Conservation (phyloP, 345 rosid species). For the Brassica rapa region DNA sequence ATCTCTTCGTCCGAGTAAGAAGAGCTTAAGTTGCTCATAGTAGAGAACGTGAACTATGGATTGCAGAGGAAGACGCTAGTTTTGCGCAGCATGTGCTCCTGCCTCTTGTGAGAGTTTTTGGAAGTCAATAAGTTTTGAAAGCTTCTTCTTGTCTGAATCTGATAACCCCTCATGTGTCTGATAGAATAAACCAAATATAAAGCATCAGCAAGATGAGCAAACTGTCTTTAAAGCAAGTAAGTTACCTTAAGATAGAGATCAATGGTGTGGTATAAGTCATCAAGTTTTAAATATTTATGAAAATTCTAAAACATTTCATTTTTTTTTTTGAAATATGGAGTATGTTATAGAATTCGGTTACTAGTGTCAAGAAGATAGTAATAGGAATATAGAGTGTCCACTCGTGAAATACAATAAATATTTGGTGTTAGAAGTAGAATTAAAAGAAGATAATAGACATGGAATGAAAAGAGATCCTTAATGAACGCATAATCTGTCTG, state of each 20-base stretch:
- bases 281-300: constrained; percentile 15
- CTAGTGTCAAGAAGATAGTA: background rate
- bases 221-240: background rate
- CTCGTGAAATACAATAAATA: background rate
- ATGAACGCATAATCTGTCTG: constrained; percentile 25
- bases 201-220: background rate
- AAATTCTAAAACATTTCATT: no score
- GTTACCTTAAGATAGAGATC: constrained; percentile 88
- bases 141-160: constrained; percentile 83
- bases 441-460: background rate
- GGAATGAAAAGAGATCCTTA: constrained; percentile 9
- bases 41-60: constrained; percentile 95
- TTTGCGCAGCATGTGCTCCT: constrained; percentile 95
- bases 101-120: constrained; percentile 98
- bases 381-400: background rate
- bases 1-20: constrained; percentile 67
- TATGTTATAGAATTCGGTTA: background rate
- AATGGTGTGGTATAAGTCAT: constrained; percentile 83
- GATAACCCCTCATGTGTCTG: constrained; percentile 80
- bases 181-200: background rate
- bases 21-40: constrained; percentile 86
- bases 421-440: background rate
- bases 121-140: constrained; percentile 80
- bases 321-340: no score
- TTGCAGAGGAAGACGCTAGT: constrained; percentile 93